Base-by-base conservation (phyloP, 2,329 filamentous ascomycete genomes). In the Tolypocladium nubicola region DNA sequence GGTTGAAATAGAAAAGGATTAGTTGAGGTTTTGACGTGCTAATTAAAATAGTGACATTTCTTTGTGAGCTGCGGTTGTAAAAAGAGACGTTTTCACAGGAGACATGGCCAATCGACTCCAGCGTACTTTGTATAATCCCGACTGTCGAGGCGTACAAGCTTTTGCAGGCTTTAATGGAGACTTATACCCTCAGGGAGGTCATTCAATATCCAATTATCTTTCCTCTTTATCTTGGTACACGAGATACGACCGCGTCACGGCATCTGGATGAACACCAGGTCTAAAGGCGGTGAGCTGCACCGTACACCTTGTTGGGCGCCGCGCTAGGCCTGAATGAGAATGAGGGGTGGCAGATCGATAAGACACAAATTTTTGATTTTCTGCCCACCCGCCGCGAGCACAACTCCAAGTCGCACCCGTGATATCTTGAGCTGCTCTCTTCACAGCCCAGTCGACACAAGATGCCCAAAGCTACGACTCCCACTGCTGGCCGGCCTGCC, bases 401-500 rank as follows among this genome's bases (percentile, higher is more conserved):
- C 52, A 43, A 54, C 52, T 43, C 37, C 37, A 52, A 52, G 33
- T 21, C 47, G 26, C 30, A 50, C 47, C 47, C 9, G 5, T 35
- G 30, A 35, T 4, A 52, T 35, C 30, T 52, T 37, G 30, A 52
- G 30, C 47, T 37, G 19, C 19, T 19, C 16, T 37, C 11, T 52
- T 21, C 30, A 37, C 47, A 52, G 47, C 47, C 30, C 33, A 33
- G 35, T 14, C n/a, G 54, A 26, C 23, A 54, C 64, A 75, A 63
- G 59, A 96, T 96, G 92, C 90, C 91, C 41, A 96, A 96, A 77
- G 85, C 87, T 53, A 82, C 78, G 35, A 81, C 82, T 58, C 78
- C 83, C 21, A 80, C 77, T 63, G 79, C 78, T 58, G 75, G 71
- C 63, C 83, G 79, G 69, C 78, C 79, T 64, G 79, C 79, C 60